A percentile compares a stretch with the other conserved stretches of the same genome.
These are phyloP conservation scores for Hanseniaspora gamundiae DNA, from an alignment of 1,139 yeast species.

Conservation along the genomic window DNA sequence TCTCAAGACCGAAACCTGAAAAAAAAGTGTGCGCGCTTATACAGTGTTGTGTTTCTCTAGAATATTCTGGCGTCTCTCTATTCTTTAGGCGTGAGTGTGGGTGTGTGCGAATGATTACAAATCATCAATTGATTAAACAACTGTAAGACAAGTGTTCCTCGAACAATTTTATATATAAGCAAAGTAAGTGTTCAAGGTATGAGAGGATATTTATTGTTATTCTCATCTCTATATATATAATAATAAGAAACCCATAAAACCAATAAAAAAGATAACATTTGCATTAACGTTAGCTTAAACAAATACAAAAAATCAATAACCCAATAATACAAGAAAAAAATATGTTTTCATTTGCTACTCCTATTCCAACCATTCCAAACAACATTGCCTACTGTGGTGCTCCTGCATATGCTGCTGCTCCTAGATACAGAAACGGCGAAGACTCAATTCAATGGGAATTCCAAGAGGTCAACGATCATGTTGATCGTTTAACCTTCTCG, in stretches of 20 bases:
- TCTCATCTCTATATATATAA: too few species aligned
- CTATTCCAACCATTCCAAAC: slow-evolving; percentile 1
- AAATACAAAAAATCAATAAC: not conserved
- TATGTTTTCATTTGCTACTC: slow-evolving; percentile 1
- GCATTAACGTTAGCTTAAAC: too few species aligned
- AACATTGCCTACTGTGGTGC: not conserved
- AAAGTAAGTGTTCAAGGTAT: too few species aligned
- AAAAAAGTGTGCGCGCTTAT: not conserved
- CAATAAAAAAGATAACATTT: not conserved
- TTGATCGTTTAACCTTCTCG: not conserved
- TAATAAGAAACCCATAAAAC: not conserved
- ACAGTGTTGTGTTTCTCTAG: not conserved
- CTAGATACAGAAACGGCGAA: not conserved
- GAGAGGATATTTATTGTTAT: too few species aligned
- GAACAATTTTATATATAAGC: too few species aligned
- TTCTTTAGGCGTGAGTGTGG: too few species aligned
- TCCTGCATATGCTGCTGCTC: not conserved
- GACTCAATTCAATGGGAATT: not conserved
- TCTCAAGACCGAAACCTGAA: too few species aligned
- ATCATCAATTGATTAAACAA: not conserved
- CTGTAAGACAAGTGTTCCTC: not conserved
- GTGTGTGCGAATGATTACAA: not conserved
- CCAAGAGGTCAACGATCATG: not conserved
- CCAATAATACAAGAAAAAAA: not conserved
- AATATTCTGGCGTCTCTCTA: not conserved